Evolutionary conservation across 2,329 filamentous ascomycete genomes (phyloP).

Genomic region (Fusarium tanahbumbuense): DNA sequence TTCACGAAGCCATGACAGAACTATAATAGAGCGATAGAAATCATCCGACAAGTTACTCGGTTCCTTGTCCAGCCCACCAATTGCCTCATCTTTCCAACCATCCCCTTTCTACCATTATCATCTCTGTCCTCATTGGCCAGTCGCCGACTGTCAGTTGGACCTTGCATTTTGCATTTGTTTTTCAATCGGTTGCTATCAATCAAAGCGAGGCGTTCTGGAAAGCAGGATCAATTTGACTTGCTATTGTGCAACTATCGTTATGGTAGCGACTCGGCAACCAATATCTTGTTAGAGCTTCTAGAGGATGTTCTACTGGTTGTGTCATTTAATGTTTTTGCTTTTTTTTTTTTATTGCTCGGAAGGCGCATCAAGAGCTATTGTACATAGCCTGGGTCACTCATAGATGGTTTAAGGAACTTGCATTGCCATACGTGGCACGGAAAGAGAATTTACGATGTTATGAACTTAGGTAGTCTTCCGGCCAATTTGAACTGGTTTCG

Average conservation of each 20-base stretch:
- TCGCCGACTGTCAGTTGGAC: neutral
- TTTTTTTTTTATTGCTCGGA: neutral
- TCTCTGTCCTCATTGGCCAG: conserved; percentile 6
- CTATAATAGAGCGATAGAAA: conserved; percentile 46
- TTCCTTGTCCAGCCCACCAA: conserved; percentile 19
- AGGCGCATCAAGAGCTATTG: conserved; percentile 22
- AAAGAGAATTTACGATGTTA: conserved; percentile 29
- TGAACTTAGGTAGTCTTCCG: conserved; percentile 21
- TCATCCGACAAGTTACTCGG: conserved; percentile 29
- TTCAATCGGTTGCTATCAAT: conserved; percentile 23
- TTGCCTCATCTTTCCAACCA: conserved; percentile 21
- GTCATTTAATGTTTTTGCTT: conserved; percentile 30
- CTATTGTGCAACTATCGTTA: conserved; percentile 22
- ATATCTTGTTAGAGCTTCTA: neutral
- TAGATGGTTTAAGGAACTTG: conserved; percentile 27
- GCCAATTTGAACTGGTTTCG: conserved; percentile 5
- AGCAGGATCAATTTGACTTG: conserved; percentile 30
- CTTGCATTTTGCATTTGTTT: conserved; percentile 15
- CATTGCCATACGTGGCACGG: conserved; percentile 33
- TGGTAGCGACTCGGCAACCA: conserved; percentile 1
- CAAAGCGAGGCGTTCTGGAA: conserved; percentile 45
- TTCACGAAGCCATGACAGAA: conserved; percentile 44
- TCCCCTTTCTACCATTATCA: conserved; percentile 14
- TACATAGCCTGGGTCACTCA: conserved; percentile 5
- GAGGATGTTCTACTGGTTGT: neutral